phyloP scores from a whole-genome alignment of 2,329 filamentous ascomycete genomes.

The Furcasterigmium sp. region DNA sequence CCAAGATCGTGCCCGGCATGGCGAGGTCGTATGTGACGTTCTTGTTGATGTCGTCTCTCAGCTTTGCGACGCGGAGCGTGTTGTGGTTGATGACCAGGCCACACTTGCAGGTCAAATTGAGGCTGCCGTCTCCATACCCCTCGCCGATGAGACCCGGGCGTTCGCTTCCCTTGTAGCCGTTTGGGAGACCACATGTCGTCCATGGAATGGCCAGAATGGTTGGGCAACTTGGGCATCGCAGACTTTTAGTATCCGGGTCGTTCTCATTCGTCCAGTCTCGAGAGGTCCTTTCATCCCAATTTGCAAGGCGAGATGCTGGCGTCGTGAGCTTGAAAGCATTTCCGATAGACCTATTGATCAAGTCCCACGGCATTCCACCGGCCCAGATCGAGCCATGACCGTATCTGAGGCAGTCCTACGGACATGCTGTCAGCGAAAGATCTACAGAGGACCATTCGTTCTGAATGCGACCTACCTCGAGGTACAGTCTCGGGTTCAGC shows the following conservation, averaged over 20 bases:
- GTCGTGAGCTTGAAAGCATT: constrained; percentile 47
- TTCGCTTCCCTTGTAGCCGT: constrained; percentile 22
- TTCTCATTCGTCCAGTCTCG: constrained; percentile 50
- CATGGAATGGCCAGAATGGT: constrained; percentile 38
- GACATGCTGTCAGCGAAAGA: background rate
- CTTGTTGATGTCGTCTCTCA: constrained; percentile 45
- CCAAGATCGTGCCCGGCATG: constrained; percentile 56
- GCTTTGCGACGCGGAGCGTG: constrained; percentile 50
- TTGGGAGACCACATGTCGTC: constrained; percentile 39
- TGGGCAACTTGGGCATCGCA: constrained; percentile 47
- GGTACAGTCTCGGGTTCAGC: constrained; percentile 61
- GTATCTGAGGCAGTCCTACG: constrained; percentile 50
- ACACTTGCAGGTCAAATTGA: constrained; percentile 45
- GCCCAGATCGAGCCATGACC: constrained; percentile 50
- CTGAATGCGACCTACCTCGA: no score
- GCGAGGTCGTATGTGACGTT: constrained; percentile 38
- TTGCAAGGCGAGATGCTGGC: constrained; percentile 28
- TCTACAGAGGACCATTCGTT: no score
- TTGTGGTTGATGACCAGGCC: constrained; percentile 44
- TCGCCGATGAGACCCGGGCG: constrained; percentile 27
- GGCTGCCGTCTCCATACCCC: constrained; percentile 46
- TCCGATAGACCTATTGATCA: constrained; percentile 49
- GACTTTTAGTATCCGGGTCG: constrained; percentile 34
- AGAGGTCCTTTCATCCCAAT: constrained; percentile 40
- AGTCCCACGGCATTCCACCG: constrained; percentile 57